Conservation (phyloP, 768 basidiomycete species). For the Collybiopsis luxurians region DNA sequence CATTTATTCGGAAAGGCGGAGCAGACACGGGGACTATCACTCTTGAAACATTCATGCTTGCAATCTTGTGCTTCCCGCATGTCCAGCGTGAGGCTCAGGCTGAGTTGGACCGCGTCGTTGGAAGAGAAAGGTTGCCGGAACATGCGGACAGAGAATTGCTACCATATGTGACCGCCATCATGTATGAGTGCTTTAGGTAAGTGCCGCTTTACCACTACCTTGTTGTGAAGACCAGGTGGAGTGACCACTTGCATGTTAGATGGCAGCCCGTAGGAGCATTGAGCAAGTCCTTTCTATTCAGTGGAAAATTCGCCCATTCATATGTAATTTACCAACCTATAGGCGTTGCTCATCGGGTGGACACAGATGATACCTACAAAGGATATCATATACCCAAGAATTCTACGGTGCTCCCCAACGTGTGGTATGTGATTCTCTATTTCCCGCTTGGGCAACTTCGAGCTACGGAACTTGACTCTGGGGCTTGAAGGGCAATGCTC, state of each 20-base stretch:
- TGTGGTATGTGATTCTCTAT: slow-evolving; percentile 21
- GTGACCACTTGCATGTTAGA: no score
- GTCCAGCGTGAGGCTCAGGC: slow-evolving; percentile 6
- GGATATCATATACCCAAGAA: slow-evolving; percentile 30
- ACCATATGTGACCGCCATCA: slow-evolving; percentile 28
- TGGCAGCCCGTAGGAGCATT: no score
- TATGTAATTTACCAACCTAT: no score
- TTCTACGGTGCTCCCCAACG: slow-evolving; percentile 32
- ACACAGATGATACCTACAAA: slow-evolving; percentile 26
- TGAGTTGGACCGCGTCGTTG: slow-evolving; percentile 23
- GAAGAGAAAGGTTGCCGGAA: slow-evolving; percentile 18
- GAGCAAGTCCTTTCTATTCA: no score
- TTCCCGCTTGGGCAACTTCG: neutral
- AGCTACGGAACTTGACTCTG: no score
- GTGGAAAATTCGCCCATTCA: no score
- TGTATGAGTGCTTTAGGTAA: slow-evolving; percentile 18
- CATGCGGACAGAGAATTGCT: slow-evolving; percentile 23
- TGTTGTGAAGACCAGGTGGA: no score
- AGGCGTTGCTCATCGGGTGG: slow-evolving; percentile 24
- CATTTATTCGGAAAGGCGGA: no score
- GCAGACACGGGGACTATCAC: neutral
- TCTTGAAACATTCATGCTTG: slow-evolving; percentile 2
- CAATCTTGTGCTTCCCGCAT: neutral
- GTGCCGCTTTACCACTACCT: no score
- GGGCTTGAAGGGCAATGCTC: neutral